Evolutionary conservation across 306 rosid genomes (phyloP).

Genomic region (Cicer cuneatum): DNA sequence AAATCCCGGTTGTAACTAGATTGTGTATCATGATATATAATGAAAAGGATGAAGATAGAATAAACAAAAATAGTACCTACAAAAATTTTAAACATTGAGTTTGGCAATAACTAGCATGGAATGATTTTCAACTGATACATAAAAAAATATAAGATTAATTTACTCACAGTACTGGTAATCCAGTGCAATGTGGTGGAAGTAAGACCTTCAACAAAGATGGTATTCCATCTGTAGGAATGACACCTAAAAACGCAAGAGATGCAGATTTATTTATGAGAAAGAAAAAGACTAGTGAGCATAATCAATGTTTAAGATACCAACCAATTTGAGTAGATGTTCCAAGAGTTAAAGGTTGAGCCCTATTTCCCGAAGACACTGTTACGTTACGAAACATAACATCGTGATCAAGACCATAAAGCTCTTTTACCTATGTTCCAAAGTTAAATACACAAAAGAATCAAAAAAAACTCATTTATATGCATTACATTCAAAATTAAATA

Average conservation of each 20-base stretch:
- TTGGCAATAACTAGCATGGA: slow-evolving; percentile 25
- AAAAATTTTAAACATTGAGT: neutral
- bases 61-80: neutral
- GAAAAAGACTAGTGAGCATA: neutral
- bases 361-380: slow-evolving; percentile 71
- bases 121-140: slow-evolving; percentile 5
- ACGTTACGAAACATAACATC: slow-evolving; percentile 78
- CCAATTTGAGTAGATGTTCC: slow-evolving; percentile 98
- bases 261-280: slow-evolving; percentile 12
- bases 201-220: slow-evolving; percentile 92
- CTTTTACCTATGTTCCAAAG: slow-evolving; percentile 68
- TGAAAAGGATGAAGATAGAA: neutral
- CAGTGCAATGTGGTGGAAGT: slow-evolving; percentile 82
- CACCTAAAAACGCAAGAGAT: slow-evolving; percentile 59
- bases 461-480: slow-evolving; percentile 22
- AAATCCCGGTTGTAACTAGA: neutral
- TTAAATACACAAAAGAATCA: slow-evolving; percentile 10
- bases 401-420: slow-evolving; percentile 81
- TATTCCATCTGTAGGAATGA: slow-evolving; percentile 92
- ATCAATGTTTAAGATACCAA: slow-evolving; percentile 52
- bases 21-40: neutral
- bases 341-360: slow-evolving; percentile 73
- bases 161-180: slow-evolving; percentile 83
- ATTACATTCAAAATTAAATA: slow-evolving; percentile 3
- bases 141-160: slow-evolving; percentile 9